phyloP scores from a whole-genome alignment of 805 yeast species.

The Monosporozyma aerobia region DNA sequence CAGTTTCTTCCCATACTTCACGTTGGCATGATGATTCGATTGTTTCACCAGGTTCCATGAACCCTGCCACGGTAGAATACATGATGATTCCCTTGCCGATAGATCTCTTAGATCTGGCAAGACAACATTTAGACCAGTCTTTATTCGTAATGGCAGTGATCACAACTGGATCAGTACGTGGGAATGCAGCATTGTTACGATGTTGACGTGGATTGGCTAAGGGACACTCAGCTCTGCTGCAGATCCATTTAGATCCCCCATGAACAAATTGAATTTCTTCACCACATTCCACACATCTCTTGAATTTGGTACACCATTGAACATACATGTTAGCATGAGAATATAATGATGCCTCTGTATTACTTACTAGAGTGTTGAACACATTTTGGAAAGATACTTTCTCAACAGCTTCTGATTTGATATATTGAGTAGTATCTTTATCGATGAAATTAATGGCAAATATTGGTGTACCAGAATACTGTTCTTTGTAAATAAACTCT shows the following conservation, averaged over 20 bases:
- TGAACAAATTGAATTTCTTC: slow-evolving; percentile 48
- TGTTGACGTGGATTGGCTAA: not conserved
- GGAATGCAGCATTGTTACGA: slow-evolving; percentile 69
- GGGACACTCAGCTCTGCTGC: slow-evolving; percentile 33
- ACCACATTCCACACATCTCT: slow-evolving; percentile 86
- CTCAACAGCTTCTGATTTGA: slow-evolving; percentile 3
- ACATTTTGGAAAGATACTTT: slow-evolving; percentile 7
- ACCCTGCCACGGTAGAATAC: slow-evolving; percentile 89
- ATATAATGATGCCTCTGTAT: slow-evolving; percentile 52
- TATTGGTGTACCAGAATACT: slow-evolving; percentile 51
- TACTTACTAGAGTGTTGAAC: slow-evolving; percentile 12
- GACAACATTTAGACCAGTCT: slow-evolving; percentile 50
- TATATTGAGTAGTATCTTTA: not conserved
- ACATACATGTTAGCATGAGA: slow-evolving; percentile 78
- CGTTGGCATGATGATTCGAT: slow-evolving; percentile 80
- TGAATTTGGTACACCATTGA: slow-evolving; percentile 73
- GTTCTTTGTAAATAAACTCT: slow-evolving; percentile 31
- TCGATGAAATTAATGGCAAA: slow-evolving; percentile 48
- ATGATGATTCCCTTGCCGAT: slow-evolving; percentile 34
- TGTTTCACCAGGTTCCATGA: slow-evolving; percentile 91
- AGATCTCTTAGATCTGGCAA: slow-evolving; percentile 63
- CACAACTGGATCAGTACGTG: slow-evolving; percentile 84
- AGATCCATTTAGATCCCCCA: slow-evolving; percentile 55
- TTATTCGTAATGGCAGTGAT: slow-evolving; percentile 69
- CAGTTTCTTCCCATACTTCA: slow-evolving; percentile 95